Conservation (phyloP, 805 yeast genomes). For the Millerozyma acaciae region DNA sequence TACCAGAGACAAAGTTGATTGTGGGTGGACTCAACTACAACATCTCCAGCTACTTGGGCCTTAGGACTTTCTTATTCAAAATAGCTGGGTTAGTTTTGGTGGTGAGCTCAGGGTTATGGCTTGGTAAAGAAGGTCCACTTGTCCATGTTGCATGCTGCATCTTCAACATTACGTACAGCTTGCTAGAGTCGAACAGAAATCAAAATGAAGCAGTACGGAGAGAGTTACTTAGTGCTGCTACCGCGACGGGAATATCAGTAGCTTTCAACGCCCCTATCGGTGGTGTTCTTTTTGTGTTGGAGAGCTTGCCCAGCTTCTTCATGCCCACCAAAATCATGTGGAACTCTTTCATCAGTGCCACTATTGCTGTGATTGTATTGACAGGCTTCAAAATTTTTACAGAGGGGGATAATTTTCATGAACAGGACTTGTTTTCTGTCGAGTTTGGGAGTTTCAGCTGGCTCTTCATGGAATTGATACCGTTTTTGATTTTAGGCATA, state of each 20-base stretch:
- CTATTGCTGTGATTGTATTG: constrained; percentile 62
- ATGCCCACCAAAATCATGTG: constrained; percentile 67
- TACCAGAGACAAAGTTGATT: constrained; percentile 67
- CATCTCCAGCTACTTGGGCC: constrained; percentile 45
- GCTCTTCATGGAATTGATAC: constrained; percentile 66
- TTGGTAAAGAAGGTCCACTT: constrained; percentile 84
- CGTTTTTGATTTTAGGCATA: constrained; percentile 68
- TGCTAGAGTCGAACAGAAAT: constrained; percentile 29
- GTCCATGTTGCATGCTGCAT: constrained; percentile 74
- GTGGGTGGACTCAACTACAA: constrained; percentile 59
- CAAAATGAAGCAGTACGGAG: constrained; percentile 60
- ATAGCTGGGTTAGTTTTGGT: constrained; percentile 56
- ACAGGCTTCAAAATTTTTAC: constrained; percentile 37
- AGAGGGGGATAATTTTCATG: constrained; percentile 36
- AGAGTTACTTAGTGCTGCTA: constrained; percentile 67
- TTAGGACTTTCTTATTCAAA: constrained; percentile 52
- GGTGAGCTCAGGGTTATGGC: constrained; percentile 75
- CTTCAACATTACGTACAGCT: constrained; percentile 29
- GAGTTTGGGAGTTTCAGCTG: constrained; percentile 68
- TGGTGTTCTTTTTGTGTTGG: constrained; percentile 76
- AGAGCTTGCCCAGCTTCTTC: constrained; percentile 61
- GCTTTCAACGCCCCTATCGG: constrained; percentile 89
- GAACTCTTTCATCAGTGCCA: constrained; percentile 80
- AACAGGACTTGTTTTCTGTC: constrained; percentile 54
- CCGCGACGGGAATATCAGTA: constrained; percentile 80